A percentile compares a stretch with the other conserved stretches of the same genome.
Conservation (phyloP, 306 rosid species). For the Senna tora region DNA sequence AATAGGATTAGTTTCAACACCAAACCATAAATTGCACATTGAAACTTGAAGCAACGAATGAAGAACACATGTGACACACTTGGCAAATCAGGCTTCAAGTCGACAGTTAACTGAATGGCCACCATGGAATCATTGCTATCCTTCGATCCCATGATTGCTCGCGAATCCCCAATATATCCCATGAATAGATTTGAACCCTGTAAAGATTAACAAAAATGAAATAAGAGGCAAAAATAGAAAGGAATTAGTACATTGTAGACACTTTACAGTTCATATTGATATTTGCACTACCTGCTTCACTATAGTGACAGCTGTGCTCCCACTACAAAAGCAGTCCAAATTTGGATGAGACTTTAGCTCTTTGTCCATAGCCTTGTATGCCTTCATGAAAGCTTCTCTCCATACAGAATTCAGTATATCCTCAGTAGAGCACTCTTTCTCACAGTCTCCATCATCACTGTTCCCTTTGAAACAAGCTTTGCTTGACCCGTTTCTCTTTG, state of each 20-base stretch:
- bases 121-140: constrained; percentile 72
- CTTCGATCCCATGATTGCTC: constrained; percentile 94
- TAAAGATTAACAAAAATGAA: constrained; percentile 30
- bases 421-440: constrained; percentile 63
- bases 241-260: constrained; percentile 1
- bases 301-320: constrained; percentile 90
- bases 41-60: constrained; percentile 25
- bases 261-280: constrained; percentile 3
- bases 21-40: constrained; percentile 28
- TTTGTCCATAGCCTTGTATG: constrained; percentile 97
- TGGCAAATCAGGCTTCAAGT: constrained; percentile 98
- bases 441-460: constrained; percentile 56
- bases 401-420: constrained; percentile 63
- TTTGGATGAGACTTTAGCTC: constrained; percentile 93
- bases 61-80: constrained; percentile 52
- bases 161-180: constrained; percentile 92
- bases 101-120: constrained; percentile 88
- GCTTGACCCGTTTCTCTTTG: constrained; percentile 62
- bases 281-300: constrained; percentile 79
- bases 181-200: constrained; percentile 93
- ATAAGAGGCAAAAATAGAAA: constrained; percentile 34
- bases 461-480: constrained; percentile 71
- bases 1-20: constrained; percentile 23
- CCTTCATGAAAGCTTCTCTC: constrained; percentile 91
- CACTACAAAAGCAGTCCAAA: constrained; percentile 97